Evolutionary conservation across 768 basidiomycete species (phyloP).

Genomic region (Mycena polygramma): DNA sequence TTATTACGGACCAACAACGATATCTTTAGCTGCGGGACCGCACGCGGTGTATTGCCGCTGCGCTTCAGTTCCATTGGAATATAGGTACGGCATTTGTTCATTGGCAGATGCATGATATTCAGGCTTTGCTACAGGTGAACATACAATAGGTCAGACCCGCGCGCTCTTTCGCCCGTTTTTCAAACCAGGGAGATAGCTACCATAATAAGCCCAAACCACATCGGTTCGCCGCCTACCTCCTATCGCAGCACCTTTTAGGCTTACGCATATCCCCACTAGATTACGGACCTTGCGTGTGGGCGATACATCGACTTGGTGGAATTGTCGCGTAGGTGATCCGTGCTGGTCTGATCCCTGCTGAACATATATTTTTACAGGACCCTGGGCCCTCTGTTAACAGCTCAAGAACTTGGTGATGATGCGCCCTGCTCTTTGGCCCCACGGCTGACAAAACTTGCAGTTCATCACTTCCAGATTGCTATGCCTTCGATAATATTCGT

Average conservation of each 20-base stretch:
- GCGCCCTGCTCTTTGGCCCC: not conserved
- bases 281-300: slow-evolving; percentile 55
- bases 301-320: slow-evolving; percentile 55
- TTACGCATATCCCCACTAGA: slow-evolving; percentile 42
- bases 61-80: slow-evolving; percentile 44
- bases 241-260: not conserved
- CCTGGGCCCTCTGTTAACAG: slow-evolving; percentile 37
- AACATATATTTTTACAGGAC: slow-evolving; percentile 27
- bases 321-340: slow-evolving; percentile 52
- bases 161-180: not conserved
- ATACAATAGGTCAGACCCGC: slow-evolving; percentile 52
- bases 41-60: slow-evolving; percentile 51
- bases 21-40: slow-evolving; percentile 48
- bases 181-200: slow-evolving; percentile 47
- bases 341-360: not conserved
- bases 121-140: slow-evolving; percentile 43
- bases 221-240: slow-evolving; percentile 48
- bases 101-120: not conserved
- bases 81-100: slow-evolving; percentile 42
- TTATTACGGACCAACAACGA: not conserved
- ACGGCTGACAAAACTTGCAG: slow-evolving; percentile 20
- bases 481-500: slow-evolving; percentile 51
- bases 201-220: slow-evolving; percentile 58
- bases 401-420: slow-evolving; percentile 34
- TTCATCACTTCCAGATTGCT: slow-evolving; percentile 53